Percentiles rank a stretch among this genome's conserved stretches.
Evolutionary conservation across 371 early-diverging fungal genomes (phyloP).

Genomic region (Rhizopus arrhizus): DNA sequence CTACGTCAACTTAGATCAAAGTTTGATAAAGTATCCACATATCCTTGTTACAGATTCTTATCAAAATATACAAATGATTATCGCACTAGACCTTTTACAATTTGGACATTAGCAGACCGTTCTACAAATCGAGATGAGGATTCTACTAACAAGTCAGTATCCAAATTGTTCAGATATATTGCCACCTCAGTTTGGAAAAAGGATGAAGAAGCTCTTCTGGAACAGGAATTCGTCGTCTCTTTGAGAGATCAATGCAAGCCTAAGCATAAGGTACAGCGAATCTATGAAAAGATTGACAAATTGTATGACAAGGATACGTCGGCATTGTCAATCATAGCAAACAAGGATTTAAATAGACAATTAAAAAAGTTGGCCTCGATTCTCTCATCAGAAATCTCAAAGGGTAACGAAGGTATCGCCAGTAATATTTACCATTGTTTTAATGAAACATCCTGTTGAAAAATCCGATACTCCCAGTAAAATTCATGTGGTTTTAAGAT

Average conservation of each 20-base stretch:
- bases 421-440: slow-evolving; percentile 19
- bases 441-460: slow-evolving; percentile 23
- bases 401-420: slow-evolving; percentile 18
- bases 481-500: slow-evolving; percentile 19
- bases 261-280: slow-evolving; percentile 9
- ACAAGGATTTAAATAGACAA: slow-evolving; percentile 18
- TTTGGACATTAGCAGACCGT: slow-evolving; percentile 21
- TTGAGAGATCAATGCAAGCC: slow-evolving; percentile 19
- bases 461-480: slow-evolving; percentile 19
- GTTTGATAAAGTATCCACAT: neutral
- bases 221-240: slow-evolving; percentile 17
- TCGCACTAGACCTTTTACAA: slow-evolving; percentile 17
- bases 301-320: slow-evolving; percentile 18
- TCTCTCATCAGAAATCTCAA: slow-evolving; percentile 16
- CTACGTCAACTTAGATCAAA: slow-evolving; percentile 3
- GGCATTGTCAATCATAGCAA: slow-evolving; percentile 19
- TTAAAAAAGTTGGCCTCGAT: slow-evolving; percentile 17
- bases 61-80: slow-evolving; percentile 21
- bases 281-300: slow-evolving; percentile 18
- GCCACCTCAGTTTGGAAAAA: slow-evolving; percentile 22
- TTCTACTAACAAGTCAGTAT: slow-evolving; percentile 16
- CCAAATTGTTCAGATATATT: slow-evolving; percentile 21
- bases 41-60: slow-evolving; percentile 1
- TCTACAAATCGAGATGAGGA: slow-evolving; percentile 9
- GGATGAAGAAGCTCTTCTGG: slow-evolving; percentile 17